phyloP scores from a whole-genome alignment of 164 flowering plant species.

The Vitis amurensis region DNA sequence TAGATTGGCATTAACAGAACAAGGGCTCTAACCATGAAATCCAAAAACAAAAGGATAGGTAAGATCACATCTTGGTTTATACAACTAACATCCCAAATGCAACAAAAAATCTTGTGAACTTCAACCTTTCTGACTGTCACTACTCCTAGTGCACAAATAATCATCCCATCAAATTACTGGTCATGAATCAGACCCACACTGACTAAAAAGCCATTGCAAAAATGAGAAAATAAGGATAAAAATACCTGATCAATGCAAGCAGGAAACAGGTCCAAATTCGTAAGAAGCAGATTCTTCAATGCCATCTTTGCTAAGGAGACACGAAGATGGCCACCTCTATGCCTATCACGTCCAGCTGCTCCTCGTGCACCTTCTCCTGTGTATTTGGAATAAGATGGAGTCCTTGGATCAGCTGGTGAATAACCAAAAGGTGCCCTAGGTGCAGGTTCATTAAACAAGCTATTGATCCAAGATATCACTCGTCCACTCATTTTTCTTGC shows the following conservation, averaged over 20 bases:
- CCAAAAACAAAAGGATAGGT: not conserved
- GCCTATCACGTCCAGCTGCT: conserved; percentile 78
- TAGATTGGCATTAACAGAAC: not conserved
- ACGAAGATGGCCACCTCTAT: conserved; percentile 78
- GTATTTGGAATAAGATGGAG: conserved; percentile 88
- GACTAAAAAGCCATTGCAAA: not conserved
- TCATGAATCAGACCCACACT: not conserved
- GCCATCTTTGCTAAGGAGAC: conserved; percentile 85
- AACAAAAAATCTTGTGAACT: not conserved
- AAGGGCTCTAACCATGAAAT: not conserved
- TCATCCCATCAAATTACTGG: not conserved
- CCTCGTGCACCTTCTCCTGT: conserved; percentile 77
- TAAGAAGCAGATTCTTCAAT: conserved; percentile 90
- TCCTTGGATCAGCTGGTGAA: conserved; percentile 98
- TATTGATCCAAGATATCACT: conserved; percentile 91
- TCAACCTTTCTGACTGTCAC: not conserved
- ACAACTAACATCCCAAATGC: not conserved
- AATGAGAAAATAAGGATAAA: not conserved
- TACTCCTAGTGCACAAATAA: not conserved
- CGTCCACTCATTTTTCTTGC: conserved; percentile 98
- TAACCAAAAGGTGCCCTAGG: conserved; percentile 92
- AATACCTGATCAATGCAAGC: conserved; percentile 99
- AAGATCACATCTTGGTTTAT: not conserved
- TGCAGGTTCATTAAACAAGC: conserved; percentile 86
- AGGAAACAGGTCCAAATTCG: conserved; percentile 95